Evolutionary conservation across 768 basidiomycete species (phyloP).

Genomic region (Mycena pura): DNA sequence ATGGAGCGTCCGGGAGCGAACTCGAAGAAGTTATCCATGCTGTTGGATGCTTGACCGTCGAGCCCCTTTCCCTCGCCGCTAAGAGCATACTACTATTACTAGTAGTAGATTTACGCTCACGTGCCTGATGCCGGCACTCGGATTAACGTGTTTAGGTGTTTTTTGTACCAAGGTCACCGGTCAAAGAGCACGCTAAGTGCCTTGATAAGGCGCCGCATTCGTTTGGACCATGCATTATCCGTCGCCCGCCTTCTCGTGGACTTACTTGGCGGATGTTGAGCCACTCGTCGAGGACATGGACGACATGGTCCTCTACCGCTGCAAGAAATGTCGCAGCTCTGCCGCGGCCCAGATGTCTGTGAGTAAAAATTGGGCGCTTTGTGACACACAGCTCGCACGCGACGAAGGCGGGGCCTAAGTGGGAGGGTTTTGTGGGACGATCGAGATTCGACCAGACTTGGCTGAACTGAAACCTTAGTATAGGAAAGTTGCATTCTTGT

Average conservation of each 20-base stretch:
- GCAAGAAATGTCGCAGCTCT: conserved; percentile 22
- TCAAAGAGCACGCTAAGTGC: not conserved
- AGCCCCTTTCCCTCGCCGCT: too few species aligned
- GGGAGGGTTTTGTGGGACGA: conserved; percentile 3
- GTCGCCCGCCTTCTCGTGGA: conserved; percentile 23
- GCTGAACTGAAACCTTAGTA: too few species aligned
- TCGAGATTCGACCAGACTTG: conserved; percentile 10
- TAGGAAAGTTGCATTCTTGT: too few species aligned
- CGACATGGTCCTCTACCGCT: conserved; percentile 14
- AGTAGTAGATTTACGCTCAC: too few species aligned
- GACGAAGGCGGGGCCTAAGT: conserved; percentile 25
- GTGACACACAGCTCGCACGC: conserved; percentile 22
- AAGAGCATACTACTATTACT: too few species aligned
- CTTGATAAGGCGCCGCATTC: conserved; percentile 25
- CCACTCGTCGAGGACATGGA: conserved; percentile 5
- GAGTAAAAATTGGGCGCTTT: conserved; percentile 17
- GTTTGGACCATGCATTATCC: conserved; percentile 19
- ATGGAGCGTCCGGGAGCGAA: too few species aligned
- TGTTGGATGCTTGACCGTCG: too few species aligned
- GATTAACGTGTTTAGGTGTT: too few species aligned
- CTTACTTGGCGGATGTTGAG: not conserved
- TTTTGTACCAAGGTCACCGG: too few species aligned
- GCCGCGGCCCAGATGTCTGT: conserved; percentile 9
- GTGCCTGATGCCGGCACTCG: too few species aligned
- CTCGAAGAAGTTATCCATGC: too few species aligned